phyloP scores from a whole-genome alignment of 1,284 basidiomycete genomes.

The Cystobasidium pallidum region DNA sequence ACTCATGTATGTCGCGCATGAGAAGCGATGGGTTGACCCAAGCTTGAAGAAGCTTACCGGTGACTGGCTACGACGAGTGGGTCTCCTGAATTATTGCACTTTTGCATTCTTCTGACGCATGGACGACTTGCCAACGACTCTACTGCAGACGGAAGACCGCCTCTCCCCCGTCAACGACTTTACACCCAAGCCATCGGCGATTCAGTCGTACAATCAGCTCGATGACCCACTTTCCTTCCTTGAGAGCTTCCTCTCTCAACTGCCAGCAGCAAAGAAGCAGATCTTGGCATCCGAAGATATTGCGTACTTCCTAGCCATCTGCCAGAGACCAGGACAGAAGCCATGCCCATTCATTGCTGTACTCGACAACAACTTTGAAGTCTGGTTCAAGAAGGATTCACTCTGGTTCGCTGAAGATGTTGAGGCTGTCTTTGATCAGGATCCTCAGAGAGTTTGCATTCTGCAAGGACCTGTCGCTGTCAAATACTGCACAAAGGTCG shows the following conservation, averaged over 20 bases:
- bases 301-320: conserved; percentile 91
- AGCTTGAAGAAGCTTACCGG: conserved; percentile 94
- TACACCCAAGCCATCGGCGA: conserved; percentile 74
- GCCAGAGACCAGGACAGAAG: conserved; percentile 94
- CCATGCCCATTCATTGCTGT: conserved; percentile 99
- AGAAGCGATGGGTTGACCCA: conserved; percentile 90
- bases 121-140: not conserved
- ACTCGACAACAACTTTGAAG: conserved; percentile 87
- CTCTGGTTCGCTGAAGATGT: conserved; percentile 78
- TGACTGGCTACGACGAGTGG: conserved; percentile 84
- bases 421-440: conserved; percentile 96
- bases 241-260: conserved; percentile 79
- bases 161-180: conserved; percentile 87
- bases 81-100: not conserved
- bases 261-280: conserved; percentile 79
- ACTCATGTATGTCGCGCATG: conserved; percentile 88
- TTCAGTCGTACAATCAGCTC: conserved; percentile 86
- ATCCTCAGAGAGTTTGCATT: conserved; percentile 96
- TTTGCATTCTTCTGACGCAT: conserved; percentile 1
- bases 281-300: conserved; percentile 93
- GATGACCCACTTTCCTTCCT: conserved; percentile 79
- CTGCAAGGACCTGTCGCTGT: conserved; percentile 95
- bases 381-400: conserved; percentile 99
- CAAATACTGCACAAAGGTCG: conserved; percentile 81
- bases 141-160: conserved; percentile 76